Evolutionary conservation across 495 filamentous ascomycete genomes (phyloP), one percentile per base, ranked within the genome.

Genomic region (Cercophora samala): DNA sequence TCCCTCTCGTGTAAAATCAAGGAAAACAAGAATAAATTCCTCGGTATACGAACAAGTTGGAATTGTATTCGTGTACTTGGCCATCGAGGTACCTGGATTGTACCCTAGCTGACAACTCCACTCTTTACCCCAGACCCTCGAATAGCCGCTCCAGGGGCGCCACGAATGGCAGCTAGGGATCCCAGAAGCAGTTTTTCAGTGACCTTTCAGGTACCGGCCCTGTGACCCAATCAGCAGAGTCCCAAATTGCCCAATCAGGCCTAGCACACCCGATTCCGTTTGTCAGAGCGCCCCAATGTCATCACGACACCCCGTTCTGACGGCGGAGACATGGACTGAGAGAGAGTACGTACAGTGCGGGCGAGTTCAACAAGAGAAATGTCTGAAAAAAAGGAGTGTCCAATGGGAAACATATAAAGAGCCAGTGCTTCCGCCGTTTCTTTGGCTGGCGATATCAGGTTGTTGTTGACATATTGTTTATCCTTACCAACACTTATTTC

Each of bases 191-290:
- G 46, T 62, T 58, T 63, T 56, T 61, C 59, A 51, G 52, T 51
- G 37, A 63, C 54, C 51, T 59, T 72, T 73, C 72, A 77, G 75
- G 74, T 72, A 77, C 75, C 60, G 64, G 24, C 63, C 71, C 61
- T 67, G 73, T 75, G 74, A 76, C 71, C 74, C 72, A 77, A 74
- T 74, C 70, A 77, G 70, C 72, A 69, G 73, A 64, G 64, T 51
- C 63, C 32, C 21, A 13, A 68, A 24, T 64, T 75, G 54, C 74
- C 71, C 65, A 58, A 75, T 70, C 61, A 64, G 67, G 73, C 58
- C 69, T 76, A 75, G 69, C 9, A n/a, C 21, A 26, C 29, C 11
- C 32, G 60, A 68, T 69, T 68, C n/a, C 62, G 70, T 72, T 70
- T 69, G 70, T 72, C 70, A 72, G 54, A 70, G 66, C 64, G 60